Evolutionary conservation across 495 filamentous ascomycete genomes (phyloP), one percentile per base, ranked within the genome.

Genomic region (Penicillium dipodomyicola): DNA sequence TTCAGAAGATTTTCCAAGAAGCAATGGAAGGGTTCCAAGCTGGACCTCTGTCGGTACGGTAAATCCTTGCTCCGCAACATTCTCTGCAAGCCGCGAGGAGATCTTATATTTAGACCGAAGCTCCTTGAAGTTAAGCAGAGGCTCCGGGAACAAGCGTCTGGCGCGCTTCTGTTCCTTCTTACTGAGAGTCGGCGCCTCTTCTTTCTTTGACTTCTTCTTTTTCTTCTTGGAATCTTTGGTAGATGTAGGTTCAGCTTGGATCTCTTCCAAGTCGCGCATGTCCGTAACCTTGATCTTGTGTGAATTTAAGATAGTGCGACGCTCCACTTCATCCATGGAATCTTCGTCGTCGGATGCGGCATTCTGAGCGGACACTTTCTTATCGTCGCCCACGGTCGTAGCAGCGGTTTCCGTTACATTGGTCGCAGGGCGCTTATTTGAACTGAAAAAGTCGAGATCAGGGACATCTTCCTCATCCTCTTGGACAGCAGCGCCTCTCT

Each of bases 41-140:
- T 99, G 94, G 20, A 99, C 92, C 73, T 97, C 92, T 3, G 93
- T 99, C 27, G 94, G 92, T 54, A 88, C 77, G 4, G 78, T 81
- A 67, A 96, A 97, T 11, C 90, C 92, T 73, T 97, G 90, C 14
- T 81, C 79, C 14, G 78, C 73, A n/a, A 99, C 74, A 62, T 97
- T 99, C 52, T 85, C 84, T 10, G 83, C 84, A 41, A 99, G 71
- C 29, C 85, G 78, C 20, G 76, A 74, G 2, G 87, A 86, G 19
- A 96, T 82, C 27, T 80, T 82, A 70, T 93, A 96, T 22, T 72
- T 72, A 35, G 80, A 71, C 23, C 81, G 80, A 43, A 97, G 76
- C 61, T 95, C 82, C 42, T 76, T 74, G 71, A 98, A 96, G 1
- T 88, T 83, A 48, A 79, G 79, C 59, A 98, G 73, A 11, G 95